Evolutionary conservation across 345 rosid species (phyloP), one percentile per base, ranked within the genome.

Genomic region (Camelina hispida): DNA sequence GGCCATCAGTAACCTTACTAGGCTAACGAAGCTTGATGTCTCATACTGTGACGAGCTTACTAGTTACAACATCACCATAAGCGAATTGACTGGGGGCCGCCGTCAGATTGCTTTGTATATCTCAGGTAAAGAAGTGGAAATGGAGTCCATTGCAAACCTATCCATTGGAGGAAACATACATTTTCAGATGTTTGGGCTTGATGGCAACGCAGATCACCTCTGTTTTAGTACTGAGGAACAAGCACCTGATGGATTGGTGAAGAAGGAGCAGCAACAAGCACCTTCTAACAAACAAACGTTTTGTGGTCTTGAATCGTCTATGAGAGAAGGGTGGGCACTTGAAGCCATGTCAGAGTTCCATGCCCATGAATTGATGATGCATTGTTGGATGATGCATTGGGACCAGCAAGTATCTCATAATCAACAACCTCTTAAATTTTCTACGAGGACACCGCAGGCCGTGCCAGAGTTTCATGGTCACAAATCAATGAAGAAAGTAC

Each of bases 1-100:
- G 48, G 11, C 66, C 32, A 61, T 61, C 30, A 61, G 66, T 20
- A 11, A 38, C 32, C 66, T 61, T 38, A 61, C 66, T 20, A 61
- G 2, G 11, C 12, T 61, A 32, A 61, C 32, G 6, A 61, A 38
- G 32, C 66, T 61, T 20, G 66, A 61, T 38, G 32, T 61, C 48
- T 61, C 66, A 38, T 38, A 37, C 30, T 62, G 68, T 62, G 53
- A 62, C 15, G 9, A 62, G 0, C 52, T 62, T 23, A 15, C 4
- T 15, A 44, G 15, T 43, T 62, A 43, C 37, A 0, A 14, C 15
- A 23, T 44, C 68, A 44, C 15, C 15, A 23, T 62, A 43, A 43
- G 20, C 22, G 68, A 62, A 25, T 25, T 23, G 38, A 62, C 5
- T 62, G 5, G 20, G 37, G 22, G 37, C 1, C 2, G 9, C 14